phyloP scores from a whole-genome alignment of 768 basidiomycete genomes.

The Astraeus odoratus region DNA sequence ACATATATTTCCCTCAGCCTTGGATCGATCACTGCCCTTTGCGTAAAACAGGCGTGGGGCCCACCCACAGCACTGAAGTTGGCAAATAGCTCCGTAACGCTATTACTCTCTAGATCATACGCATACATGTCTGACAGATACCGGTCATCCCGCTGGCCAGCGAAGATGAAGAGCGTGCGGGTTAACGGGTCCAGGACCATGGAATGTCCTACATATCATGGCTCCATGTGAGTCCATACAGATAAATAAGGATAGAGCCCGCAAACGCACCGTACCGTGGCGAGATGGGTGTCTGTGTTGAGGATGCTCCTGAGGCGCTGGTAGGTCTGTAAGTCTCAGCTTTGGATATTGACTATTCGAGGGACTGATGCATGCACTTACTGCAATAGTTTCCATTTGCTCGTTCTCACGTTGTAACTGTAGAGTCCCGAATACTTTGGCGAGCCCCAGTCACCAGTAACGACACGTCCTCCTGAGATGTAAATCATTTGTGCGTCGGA shows the following conservation, averaged over 20 bases:
- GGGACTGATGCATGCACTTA: constrained; percentile 28
- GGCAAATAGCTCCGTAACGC: constrained; percentile 53
- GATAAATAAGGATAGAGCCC: not conserved
- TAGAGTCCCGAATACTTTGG: constrained; percentile 67
- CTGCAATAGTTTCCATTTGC: constrained; percentile 66
- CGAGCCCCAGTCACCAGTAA: constrained; percentile 55
- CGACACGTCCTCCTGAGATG: constrained; percentile 68
- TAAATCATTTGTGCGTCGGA: constrained; percentile 64
- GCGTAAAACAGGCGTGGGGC: constrained; percentile 67
- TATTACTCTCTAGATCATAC: constrained; percentile 54
- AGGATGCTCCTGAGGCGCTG: constrained; percentile 6
- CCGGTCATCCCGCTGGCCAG: constrained; percentile 60
- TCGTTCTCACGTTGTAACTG: constrained; percentile 58
- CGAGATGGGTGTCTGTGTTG: constrained; percentile 40
- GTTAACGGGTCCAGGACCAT: constrained; percentile 67
- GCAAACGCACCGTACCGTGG: constrained; percentile 49
- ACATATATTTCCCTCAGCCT: constrained; percentile 63
- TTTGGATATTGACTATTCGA: not conserved
- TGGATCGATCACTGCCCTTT: constrained; percentile 64
- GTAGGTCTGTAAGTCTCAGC: constrained; percentile 12
- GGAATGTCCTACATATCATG: constrained; percentile 51
- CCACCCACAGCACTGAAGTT: constrained; percentile 59
- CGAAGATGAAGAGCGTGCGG: constrained; percentile 63
- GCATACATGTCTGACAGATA: constrained; percentile 74
- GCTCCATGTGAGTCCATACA: not conserved